These are phyloP conservation scores for Claviceps paspali DNA, from an alignment of 2,329 filamentous ascomycete genomes.

Conservation along the genomic window DNA sequence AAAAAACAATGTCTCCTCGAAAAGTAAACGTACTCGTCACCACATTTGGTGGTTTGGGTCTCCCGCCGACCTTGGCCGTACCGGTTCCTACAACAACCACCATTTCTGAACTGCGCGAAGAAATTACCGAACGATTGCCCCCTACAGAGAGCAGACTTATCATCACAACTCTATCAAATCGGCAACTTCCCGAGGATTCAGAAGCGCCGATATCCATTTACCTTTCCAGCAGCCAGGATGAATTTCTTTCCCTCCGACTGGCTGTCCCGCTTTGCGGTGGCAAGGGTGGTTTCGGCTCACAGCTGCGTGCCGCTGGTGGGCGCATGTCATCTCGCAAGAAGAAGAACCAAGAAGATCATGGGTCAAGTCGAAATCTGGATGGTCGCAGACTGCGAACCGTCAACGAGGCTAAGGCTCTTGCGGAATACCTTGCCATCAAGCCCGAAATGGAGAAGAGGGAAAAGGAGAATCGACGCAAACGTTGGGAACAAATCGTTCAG, in stretches of 20 bases:
- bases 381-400: constrained; percentile 81
- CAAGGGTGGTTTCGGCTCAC: constrained; percentile 95
- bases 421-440: constrained; percentile 88
- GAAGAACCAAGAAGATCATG: constrained; percentile 70
- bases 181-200: constrained; percentile 43
- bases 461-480: constrained; percentile 66
- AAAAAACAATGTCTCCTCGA: constrained; percentile 34
- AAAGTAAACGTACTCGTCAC: constrained; percentile 71
- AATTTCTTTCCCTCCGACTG: constrained; percentile 70
- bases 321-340: constrained; percentile 96
- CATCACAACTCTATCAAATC: constrained; percentile 70
- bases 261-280: constrained; percentile 71
- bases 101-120: constrained; percentile 49
- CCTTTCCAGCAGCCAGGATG: constrained; percentile 40
- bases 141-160: constrained; percentile 46
- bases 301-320: constrained; percentile 87
- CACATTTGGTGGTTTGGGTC: constrained; percentile 66
- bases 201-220: constrained; percentile 43
- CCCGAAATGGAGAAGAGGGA: constrained; percentile 95
- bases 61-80: constrained; percentile 73
- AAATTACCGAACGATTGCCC: constrained; percentile 47
- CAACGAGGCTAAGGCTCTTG: constrained; percentile 85
- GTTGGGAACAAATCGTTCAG: constrained; percentile 83
- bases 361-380: constrained; percentile 84
- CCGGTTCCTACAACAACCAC: constrained; percentile 50